Conservation (phyloP, 352 stramenopile species). For the Phytopythium ostracodes region DNA sequence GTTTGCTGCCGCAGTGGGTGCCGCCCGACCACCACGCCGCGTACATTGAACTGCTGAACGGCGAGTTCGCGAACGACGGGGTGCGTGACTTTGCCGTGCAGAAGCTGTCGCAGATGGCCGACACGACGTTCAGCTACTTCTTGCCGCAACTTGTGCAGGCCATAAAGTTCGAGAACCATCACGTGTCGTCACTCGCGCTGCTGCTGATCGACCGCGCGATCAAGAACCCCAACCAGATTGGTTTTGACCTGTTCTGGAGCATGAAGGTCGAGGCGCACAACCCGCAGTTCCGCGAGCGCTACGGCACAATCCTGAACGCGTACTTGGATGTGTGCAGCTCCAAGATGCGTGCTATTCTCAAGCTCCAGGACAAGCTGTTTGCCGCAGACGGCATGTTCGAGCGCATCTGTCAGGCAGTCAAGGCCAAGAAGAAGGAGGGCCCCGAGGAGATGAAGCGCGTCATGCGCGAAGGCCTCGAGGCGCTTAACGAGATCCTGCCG, state of each 20-base stretch:
- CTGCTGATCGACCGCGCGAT: constrained; percentile 86
- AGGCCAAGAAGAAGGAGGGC: constrained; percentile 79
- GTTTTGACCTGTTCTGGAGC: constrained; percentile 88
- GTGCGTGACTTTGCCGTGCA: constrained; percentile 73
- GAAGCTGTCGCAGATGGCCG: constrained; percentile 80
- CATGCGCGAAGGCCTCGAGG: constrained; percentile 74
- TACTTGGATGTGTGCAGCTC: constrained; percentile 84
- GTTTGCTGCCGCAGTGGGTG: constrained; percentile 66
- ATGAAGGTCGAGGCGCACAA: constrained; percentile 89
- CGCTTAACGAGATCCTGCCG: constrained; percentile 82
- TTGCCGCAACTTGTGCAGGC: constrained; percentile 87
- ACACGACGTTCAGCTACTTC: constrained; percentile 86
- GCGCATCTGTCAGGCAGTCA: constrained; percentile 79
- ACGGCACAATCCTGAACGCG: constrained; percentile 76
- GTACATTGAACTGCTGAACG: constrained; percentile 81
- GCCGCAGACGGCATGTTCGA: constrained; percentile 75
- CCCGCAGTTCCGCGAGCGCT: constrained; percentile 71
- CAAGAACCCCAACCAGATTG: constrained; percentile 86
- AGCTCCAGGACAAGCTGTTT: constrained; percentile 88
- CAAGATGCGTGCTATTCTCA: constrained; percentile 91
- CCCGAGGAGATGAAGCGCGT: constrained; percentile 78
- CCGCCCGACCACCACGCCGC: constrained; percentile 70
- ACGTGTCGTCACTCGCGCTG: constrained; percentile 68
- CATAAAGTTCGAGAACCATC: constrained; percentile 88
- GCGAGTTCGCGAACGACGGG: constrained; percentile 69